phyloP scores from a whole-genome alignment of 179 eudicot species.

The Camellia oleifera region DNA sequence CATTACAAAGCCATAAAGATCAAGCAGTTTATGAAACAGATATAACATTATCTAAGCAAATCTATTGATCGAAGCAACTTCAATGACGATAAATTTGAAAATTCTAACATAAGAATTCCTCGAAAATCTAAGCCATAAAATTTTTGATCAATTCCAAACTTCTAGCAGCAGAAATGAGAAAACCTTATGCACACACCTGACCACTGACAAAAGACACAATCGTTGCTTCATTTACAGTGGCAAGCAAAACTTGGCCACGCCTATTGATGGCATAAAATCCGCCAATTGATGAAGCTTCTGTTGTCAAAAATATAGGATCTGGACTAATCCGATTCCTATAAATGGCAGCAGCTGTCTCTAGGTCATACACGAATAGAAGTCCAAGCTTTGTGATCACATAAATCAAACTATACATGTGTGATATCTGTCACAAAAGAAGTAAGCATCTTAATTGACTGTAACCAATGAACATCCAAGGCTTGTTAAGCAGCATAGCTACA shows the following conservation, averaged over 20 bases:
- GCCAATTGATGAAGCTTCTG: constrained; percentile 83
- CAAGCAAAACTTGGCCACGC: constrained; percentile 80
- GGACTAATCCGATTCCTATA: constrained; percentile 93
- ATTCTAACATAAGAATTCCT: too few relatives aligned
- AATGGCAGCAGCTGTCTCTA: constrained; percentile 87
- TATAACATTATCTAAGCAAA: too few relatives aligned
- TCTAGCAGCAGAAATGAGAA: background rate
- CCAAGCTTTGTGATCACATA: constrained; percentile 93
- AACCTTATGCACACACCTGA: constrained; percentile 34
- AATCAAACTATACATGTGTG: constrained; percentile 72
- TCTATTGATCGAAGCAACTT: too few relatives aligned
- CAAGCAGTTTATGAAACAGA: too few relatives aligned
- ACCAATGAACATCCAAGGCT: too few relatives aligned
- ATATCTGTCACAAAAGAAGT: constrained; percentile 46
- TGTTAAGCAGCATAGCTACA: too few relatives aligned
- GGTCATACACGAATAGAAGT: constrained; percentile 84
- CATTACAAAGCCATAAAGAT: too few relatives aligned
- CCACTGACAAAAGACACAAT: constrained; percentile 83
- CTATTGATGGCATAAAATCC: constrained; percentile 91
- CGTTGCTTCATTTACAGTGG: constrained; percentile 87
- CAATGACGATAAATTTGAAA: too few relatives aligned
- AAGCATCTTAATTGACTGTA: too few relatives aligned
- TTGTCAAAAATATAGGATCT: constrained; percentile 83
- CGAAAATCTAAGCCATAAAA: too few relatives aligned
- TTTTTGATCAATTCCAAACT: too few relatives aligned